Evolutionary conservation across 208 protist species (phyloP).

Genomic region (Leishmania amazonensis): DNA sequence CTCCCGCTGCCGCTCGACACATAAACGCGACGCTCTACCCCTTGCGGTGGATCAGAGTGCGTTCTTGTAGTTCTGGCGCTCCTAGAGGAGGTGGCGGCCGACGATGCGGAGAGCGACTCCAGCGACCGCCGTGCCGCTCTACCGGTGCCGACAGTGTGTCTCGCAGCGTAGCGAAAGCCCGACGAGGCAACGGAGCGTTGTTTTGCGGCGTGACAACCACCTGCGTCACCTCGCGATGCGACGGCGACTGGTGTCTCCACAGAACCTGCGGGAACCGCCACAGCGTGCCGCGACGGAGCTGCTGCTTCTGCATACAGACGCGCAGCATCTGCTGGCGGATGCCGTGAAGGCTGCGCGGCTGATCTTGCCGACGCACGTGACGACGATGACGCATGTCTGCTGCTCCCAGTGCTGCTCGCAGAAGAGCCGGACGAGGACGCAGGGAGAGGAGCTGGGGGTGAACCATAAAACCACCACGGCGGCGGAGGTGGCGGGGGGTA

Average conservation of each 20-base stretch:
- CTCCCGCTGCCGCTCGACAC: neutral
- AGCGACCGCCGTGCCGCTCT: neutral
- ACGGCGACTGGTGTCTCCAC: conserved; percentile 4
- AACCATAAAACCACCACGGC: conserved; percentile 25
- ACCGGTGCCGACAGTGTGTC: neutral
- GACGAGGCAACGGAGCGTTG: neutral
- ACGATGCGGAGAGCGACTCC: neutral
- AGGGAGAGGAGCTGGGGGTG: neutral
- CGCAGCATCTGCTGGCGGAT: neutral
- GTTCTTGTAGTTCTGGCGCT: neutral
- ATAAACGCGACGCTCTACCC: conserved; percentile 2
- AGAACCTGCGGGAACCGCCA: neutral
- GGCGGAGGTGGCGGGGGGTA: conserved; percentile 26
- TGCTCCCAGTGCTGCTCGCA: conserved; percentile 2
- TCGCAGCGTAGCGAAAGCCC: neutral
- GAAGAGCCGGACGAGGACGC: neutral
- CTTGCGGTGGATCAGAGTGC: neutral
- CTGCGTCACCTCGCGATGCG: neutral
- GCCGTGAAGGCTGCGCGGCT: neutral
- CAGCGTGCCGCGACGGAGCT: neutral
- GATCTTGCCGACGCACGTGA: neutral
- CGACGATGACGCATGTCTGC: conserved; percentile 1
- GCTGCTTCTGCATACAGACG: neutral
- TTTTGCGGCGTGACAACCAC: neutral
- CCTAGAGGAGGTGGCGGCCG: neutral